These are phyloP conservation scores for Aspergillus eucalypticola DNA, from an alignment of 2,329 filamentous ascomycete genomes.

Conservation along the genomic window DNA sequence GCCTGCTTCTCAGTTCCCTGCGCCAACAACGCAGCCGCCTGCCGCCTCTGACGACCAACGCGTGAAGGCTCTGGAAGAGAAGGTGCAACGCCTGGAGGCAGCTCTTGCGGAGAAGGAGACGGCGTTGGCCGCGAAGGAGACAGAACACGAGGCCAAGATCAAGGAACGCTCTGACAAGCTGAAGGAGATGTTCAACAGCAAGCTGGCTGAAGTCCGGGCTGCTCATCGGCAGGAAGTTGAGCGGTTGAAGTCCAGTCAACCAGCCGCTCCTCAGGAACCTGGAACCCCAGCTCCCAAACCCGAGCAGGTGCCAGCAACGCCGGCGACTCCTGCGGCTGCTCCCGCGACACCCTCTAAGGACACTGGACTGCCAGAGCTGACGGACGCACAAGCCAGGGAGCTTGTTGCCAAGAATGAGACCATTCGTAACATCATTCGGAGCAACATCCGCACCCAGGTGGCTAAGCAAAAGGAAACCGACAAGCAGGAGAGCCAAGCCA, in stretches of 20 bases:
- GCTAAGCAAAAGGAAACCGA: constrained; percentile 45
- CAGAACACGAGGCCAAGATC: constrained; percentile 51
- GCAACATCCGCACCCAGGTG: constrained; percentile 58
- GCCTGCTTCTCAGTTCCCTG: constrained; percentile 35
- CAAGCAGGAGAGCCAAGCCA: constrained; percentile 36
- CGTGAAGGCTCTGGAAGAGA: constrained; percentile 62
- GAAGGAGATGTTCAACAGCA: constrained; percentile 69
- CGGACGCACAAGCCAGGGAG: constrained; percentile 52
- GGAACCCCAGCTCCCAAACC: constrained; percentile 24
- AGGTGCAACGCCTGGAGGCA: constrained; percentile 55
- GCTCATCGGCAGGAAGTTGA: constrained; percentile 53
- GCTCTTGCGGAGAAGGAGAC: constrained; percentile 53
- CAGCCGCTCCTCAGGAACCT: constrained; percentile 26
- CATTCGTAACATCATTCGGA: constrained; percentile 52
- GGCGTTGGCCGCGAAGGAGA: constrained; percentile 49
- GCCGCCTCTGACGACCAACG: constrained; percentile 53
- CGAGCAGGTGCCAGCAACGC: constrained; percentile 30
- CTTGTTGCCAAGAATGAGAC: constrained; percentile 53
- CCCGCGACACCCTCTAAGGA: constrained; percentile 35
- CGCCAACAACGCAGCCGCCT: constrained; percentile 25
- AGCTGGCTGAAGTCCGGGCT: constrained; percentile 59
- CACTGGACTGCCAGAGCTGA: constrained; percentile 43
- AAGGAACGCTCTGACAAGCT: constrained; percentile 57
- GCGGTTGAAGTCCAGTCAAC: constrained; percentile 48
- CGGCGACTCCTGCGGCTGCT: constrained; percentile 21